Conservation (phyloP, 1,284 basidiomycete genomes). For the Microbotryum scabiosae region DNA sequence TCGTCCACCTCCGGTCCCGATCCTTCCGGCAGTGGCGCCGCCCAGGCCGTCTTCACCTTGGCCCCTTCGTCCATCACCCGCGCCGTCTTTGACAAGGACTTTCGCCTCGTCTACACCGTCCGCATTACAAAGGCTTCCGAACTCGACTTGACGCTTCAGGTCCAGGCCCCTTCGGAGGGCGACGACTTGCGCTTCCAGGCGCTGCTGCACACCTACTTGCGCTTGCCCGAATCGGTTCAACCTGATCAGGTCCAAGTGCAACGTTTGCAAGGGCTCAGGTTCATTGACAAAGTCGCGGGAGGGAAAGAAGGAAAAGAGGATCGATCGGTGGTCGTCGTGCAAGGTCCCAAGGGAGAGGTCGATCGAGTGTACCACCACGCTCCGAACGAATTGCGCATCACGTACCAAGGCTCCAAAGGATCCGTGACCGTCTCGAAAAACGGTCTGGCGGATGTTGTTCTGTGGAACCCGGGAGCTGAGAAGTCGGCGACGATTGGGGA, state of each 20-base stretch:
- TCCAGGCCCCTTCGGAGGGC: slow-evolving; percentile 14
- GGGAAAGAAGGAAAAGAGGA: slow-evolving; percentile 11
- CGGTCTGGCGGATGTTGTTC: slow-evolving; percentile 25
- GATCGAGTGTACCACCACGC: slow-evolving; percentile 35
- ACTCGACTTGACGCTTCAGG: slow-evolving; percentile 11
- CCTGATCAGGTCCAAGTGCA: slow-evolving; percentile 25
- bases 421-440: slow-evolving; percentile 31
- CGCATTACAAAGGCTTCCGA: slow-evolving; percentile 21
- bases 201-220: slow-evolving; percentile 40
- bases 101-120: slow-evolving; percentile 34
- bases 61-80: slow-evolving; percentile 18
- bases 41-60: slow-evolving; percentile 28
- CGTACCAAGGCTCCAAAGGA: slow-evolving; percentile 29
- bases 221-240: slow-evolving; percentile 32
- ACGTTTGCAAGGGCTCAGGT: slow-evolving; percentile 30
- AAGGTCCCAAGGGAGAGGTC: slow-evolving; percentile 32
- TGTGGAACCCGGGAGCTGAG: slow-evolving; percentile 42
- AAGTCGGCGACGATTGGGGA: slow-evolving; percentile 38
- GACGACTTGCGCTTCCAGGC: slow-evolving; percentile 39
- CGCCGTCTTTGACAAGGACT: slow-evolving; percentile 23
- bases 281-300: slow-evolving; percentile 32
- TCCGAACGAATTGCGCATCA: slow-evolving; percentile 16
- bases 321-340: slow-evolving; percentile 26
- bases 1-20: slow-evolving; percentile 1
- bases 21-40: slow-evolving; percentile 11